Conservation (phyloP, 495 filamentous ascomycete genomes). For the Stereocaulon alpinum region DNA sequence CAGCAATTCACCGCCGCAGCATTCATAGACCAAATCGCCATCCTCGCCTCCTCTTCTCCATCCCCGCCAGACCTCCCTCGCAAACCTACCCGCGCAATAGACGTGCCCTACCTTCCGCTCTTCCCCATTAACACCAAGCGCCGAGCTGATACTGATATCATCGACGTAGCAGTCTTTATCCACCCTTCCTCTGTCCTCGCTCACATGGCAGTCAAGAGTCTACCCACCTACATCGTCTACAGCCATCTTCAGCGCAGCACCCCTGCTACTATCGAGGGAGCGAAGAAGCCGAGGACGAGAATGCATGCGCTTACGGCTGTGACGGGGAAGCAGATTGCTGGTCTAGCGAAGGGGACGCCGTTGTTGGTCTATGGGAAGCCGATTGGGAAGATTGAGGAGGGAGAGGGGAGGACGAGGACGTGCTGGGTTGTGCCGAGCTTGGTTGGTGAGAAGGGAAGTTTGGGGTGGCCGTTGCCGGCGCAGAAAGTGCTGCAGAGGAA, state of each 20-base stretch:
- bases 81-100: constrained; percentile 69
- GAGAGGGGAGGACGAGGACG: constrained; percentile 48
- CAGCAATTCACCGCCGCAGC: constrained; percentile 87
- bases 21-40: constrained; percentile 92
- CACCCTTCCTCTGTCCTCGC: constrained; percentile 77
- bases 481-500: constrained; percentile 74
- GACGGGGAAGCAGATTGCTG: constrained; percentile 63
- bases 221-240: constrained; percentile 82
- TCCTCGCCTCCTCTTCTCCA: constrained; percentile 77
- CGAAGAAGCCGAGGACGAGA: constrained; percentile 61
- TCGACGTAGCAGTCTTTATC: constrained; percentile 61
- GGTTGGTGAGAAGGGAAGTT: constrained; percentile 53
- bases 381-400: constrained; percentile 64
- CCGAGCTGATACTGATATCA: constrained; percentile 23
- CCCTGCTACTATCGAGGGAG: constrained; percentile 33
- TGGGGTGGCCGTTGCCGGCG: constrained; percentile 77
- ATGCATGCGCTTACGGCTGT: constrained; percentile 82
- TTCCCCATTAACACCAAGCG: constrained; percentile 47
- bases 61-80: constrained; percentile 57
- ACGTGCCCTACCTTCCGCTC: constrained; percentile 84
- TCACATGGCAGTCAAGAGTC: constrained; percentile 54
- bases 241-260: constrained; percentile 67
- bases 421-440: constrained; percentile 73
- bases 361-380: constrained; percentile 82
- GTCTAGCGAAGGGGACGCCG: constrained; percentile 75